Evolutionary conservation across 805 yeast genomes (phyloP).

Genomic region (Trichomonascus vanleenenianus): DNA sequence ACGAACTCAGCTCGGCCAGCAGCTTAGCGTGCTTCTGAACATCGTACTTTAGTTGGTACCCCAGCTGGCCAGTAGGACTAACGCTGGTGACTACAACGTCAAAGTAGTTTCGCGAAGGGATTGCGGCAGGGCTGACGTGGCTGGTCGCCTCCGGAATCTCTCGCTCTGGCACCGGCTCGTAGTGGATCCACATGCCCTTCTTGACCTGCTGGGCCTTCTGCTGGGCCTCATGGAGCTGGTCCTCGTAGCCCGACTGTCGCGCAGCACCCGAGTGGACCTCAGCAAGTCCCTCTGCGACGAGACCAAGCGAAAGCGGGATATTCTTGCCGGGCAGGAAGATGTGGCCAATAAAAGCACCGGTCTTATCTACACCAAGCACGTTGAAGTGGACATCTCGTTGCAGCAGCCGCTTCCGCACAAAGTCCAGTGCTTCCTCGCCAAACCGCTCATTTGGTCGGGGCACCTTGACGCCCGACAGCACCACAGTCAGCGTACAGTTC

Average conservation of each 20-base stretch:
- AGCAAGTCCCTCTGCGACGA: slow-evolving; percentile 57
- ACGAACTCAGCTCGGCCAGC: slow-evolving; percentile 20
- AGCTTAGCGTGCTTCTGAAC: slow-evolving; percentile 18
- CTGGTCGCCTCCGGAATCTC: slow-evolving; percentile 12
- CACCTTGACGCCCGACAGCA: slow-evolving; percentile 63
- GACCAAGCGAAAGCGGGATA: slow-evolving; percentile 48
- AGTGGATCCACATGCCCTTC: slow-evolving; percentile 63
- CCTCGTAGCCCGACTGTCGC: slow-evolving; percentile 44
- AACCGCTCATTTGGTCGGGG: slow-evolving; percentile 30
- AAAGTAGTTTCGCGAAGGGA: slow-evolving; percentile 23
- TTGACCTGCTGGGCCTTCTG: slow-evolving; percentile 46
- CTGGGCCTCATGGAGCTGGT: slow-evolving; percentile 54
- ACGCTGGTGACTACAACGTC: slow-evolving; percentile 30
- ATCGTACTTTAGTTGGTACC: slow-evolving; percentile 18
- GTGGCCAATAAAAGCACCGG: slow-evolving; percentile 77
- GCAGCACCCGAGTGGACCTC: slow-evolving; percentile 61
- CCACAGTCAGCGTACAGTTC: slow-evolving; percentile 57
- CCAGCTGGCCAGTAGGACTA: slow-evolving; percentile 22
- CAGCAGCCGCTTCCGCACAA: slow-evolving; percentile 44
- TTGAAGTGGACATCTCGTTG: slow-evolving; percentile 72
- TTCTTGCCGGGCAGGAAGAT: slow-evolving; percentile 44
- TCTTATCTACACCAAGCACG: slow-evolving; percentile 60
- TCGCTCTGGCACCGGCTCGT: slow-evolving; percentile 36
- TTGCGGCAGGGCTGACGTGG: slow-evolving; percentile 14
- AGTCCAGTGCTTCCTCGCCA: slow-evolving; percentile 46